These are phyloP conservation scores for Lodderomyces pseudojiufengensis DNA, from an alignment of 1,139 yeast species.

Conservation along the genomic window DNA sequence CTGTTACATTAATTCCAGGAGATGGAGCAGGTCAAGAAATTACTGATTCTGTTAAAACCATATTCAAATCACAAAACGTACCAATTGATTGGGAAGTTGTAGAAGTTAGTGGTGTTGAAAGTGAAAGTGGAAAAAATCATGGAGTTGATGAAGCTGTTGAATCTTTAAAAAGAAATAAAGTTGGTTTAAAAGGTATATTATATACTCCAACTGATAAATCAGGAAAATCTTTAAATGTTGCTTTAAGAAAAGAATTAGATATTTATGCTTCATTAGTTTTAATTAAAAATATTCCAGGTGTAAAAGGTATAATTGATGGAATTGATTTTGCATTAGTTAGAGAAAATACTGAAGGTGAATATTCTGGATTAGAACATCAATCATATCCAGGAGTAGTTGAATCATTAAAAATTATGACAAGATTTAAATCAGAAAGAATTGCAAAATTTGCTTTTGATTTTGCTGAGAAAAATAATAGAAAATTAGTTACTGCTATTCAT, in stretches of 20 bases:
- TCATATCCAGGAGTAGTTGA: slow-evolving; percentile 98
- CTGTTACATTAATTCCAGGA: slow-evolving; percentile 91
- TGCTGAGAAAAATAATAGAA: slow-evolving; percentile 88
- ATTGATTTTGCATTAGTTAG: slow-evolving; percentile 93
- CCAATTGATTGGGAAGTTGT: slow-evolving; percentile 96
- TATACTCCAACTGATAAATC: slow-evolving; percentile 75
- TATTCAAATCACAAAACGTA: slow-evolving; percentile 78
- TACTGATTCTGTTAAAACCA: slow-evolving; percentile 87
- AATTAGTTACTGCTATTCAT: slow-evolving; percentile 93
- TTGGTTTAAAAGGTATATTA: slow-evolving; percentile 94
- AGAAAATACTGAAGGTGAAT: slow-evolving; percentile 97
- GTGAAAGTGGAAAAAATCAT: slow-evolving; percentile 47
- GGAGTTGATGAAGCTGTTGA: slow-evolving; percentile 82
- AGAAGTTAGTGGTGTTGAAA: slow-evolving; percentile 78
- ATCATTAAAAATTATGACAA: slow-evolving; percentile 91
- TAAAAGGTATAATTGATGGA: slow-evolving; percentile 79
- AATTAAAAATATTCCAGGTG: slow-evolving; percentile 94
- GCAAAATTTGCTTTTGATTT: slow-evolving; percentile 97
- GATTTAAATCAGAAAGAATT: slow-evolving; percentile 92
- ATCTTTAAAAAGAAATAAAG: slow-evolving; percentile 92
- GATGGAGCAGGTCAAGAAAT: slow-evolving; percentile 98
- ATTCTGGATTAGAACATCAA: slow-evolving; percentile 97
- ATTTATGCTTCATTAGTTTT: slow-evolving; percentile 91
- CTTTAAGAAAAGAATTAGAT: slow-evolving; percentile 93
- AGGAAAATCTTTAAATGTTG: slow-evolving; percentile 79